Conservation (phyloP, 495 filamentous ascomycete genomes). For the Penicilliopsis zonata region DNA sequence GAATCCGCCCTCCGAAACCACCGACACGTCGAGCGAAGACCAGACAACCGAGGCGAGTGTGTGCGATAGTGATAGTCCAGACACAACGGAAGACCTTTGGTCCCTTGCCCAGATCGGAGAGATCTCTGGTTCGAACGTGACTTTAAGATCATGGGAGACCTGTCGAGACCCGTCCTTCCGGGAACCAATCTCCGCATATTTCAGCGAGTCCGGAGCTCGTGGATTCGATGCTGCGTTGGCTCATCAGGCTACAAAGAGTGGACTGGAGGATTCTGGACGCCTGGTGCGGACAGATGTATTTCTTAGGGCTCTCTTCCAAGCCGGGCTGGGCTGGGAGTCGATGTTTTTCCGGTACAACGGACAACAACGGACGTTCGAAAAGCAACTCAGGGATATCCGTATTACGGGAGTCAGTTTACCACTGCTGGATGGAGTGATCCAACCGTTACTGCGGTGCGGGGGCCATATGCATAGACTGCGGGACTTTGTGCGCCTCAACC, state of each 20-base stretch:
- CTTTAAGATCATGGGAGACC: slow-evolving; percentile 61
- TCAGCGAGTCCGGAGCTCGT: slow-evolving; percentile 64
- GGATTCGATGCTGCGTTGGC: slow-evolving; percentile 60
- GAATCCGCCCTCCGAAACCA: slow-evolving; percentile 9
- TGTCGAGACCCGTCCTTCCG: slow-evolving; percentile 36
- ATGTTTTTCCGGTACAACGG: slow-evolving; percentile 62
- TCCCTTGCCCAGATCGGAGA: slow-evolving; percentile 14
- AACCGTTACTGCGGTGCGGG: slow-evolving; percentile 55
- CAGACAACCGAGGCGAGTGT: slow-evolving; percentile 9
- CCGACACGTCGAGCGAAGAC: slow-evolving; percentile 20
- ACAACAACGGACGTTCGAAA: slow-evolving; percentile 43
- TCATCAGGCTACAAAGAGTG: slow-evolving; percentile 8
- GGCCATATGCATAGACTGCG: slow-evolving; percentile 48
- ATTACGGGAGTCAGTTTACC: slow-evolving; percentile 57
- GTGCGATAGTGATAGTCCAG: slow-evolving; percentile 2
- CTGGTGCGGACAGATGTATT: slow-evolving; percentile 35
- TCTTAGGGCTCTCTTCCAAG: slow-evolving; percentile 49
- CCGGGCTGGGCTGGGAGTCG: slow-evolving; percentile 74
- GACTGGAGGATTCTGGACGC: slow-evolving; percentile 5
- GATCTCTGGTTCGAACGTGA: slow-evolving; percentile 9
- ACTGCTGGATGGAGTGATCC: slow-evolving; percentile 43
- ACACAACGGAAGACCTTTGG: slow-evolving; percentile 45
- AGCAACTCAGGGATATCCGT: slow-evolving; percentile 38
- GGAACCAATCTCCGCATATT: slow-evolving; percentile 45
- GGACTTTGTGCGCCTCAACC: slow-evolving; percentile 38